Evolutionary conservation across 805 yeast species (phyloP).

Genomic region (Kuraishia cidri): DNA sequence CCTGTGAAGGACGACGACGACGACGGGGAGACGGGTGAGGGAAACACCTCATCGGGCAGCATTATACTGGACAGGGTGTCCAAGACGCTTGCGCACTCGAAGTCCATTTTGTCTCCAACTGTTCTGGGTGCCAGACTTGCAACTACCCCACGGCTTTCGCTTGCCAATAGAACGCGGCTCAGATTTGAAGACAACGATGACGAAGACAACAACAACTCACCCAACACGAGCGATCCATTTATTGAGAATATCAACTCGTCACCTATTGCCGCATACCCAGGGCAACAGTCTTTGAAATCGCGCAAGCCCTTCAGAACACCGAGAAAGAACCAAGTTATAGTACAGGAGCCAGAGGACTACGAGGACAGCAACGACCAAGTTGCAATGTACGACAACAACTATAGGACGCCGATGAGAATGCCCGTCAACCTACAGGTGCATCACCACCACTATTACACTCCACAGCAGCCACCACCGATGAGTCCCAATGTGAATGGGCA

Average conservation of each 20-base stretch:
- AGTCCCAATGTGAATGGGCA: not conserved
- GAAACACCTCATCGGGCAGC: not conserved
- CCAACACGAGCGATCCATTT: too few relatives aligned
- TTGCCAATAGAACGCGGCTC: too few relatives aligned
- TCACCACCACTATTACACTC: constrained; percentile 35
- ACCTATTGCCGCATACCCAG: too few relatives aligned
- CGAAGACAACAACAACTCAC: too few relatives aligned
- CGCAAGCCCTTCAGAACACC: constrained; percentile 2
- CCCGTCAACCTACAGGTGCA: constrained; percentile 26
- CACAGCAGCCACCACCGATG: constrained; percentile 1
- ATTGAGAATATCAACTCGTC: too few relatives aligned
- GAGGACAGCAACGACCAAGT: not conserved
- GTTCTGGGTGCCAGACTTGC: constrained; percentile 13
- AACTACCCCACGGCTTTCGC: constrained; percentile 2
- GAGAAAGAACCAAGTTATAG: not conserved
- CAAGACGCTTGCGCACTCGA: too few relatives aligned
- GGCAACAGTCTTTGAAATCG: not conserved
- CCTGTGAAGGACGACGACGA: not conserved
- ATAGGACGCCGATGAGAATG: too few relatives aligned
- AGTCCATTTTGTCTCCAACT: constrained; percentile 10
- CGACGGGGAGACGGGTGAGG: not conserved
- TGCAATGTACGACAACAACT: not conserved
- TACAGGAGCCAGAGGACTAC: not conserved
- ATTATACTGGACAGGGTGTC: not conserved
- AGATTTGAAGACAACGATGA: too few relatives aligned